Conservation (phyloP, 352 stramenopile genomes). For the Phytophthora citricola region DNA sequence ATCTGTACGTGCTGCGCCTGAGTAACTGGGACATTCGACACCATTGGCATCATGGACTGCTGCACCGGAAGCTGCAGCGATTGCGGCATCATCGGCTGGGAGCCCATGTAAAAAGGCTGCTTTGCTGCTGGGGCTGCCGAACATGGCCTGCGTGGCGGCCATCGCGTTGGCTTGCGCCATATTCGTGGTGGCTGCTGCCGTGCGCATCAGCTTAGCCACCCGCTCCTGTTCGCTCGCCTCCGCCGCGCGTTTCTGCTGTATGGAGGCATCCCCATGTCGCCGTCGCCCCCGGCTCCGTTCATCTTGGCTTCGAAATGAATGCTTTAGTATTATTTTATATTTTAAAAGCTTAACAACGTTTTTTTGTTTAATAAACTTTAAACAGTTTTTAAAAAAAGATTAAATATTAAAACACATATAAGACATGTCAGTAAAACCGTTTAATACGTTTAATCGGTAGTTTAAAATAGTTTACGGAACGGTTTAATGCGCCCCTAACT, state of each 20-base stretch:
- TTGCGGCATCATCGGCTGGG: constrained; percentile 42
- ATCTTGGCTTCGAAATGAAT: constrained; percentile 13
- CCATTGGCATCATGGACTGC: constrained; percentile 33
- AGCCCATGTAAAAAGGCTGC: constrained; percentile 33
- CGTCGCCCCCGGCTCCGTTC: constrained; percentile 19
- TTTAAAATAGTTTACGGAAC: no score
- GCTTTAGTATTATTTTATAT: background rate
- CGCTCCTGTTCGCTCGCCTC: constrained; percentile 33
- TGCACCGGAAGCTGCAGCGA: constrained; percentile 33
- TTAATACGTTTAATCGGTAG: no score
- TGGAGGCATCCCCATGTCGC: constrained; percentile 6
- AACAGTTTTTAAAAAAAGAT: no score
- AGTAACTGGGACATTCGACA: constrained; percentile 25
- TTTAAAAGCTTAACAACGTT: no score
- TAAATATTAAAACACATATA: no score
- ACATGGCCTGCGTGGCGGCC: constrained; percentile 34
- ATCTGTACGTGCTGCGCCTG: constrained; percentile 43
- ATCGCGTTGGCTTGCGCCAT: constrained; percentile 38
- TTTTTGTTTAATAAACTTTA: no score
- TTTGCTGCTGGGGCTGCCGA: constrained; percentile 22
- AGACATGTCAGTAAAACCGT: no score
- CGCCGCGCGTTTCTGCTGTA: constrained; percentile 37
- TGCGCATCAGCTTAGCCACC: constrained; percentile 42
- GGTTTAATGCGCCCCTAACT: no score
- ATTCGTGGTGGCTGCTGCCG: background rate